phyloP scores from a whole-genome alignment of 2,329 filamentous ascomycete genomes.

The Aspergillus alliaceus region DNA sequence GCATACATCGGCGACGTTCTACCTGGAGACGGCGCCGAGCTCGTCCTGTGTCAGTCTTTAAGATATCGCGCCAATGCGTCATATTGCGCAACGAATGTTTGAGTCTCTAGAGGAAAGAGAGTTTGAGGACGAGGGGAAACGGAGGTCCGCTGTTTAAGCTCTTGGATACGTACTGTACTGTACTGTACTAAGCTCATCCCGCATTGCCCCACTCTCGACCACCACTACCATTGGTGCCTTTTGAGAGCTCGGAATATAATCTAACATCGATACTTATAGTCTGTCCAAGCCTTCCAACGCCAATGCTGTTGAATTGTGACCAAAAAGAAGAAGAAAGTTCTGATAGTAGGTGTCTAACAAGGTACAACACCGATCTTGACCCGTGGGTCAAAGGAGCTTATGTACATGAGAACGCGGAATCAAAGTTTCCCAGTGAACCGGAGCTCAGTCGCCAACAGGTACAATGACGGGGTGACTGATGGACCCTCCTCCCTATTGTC shows the following conservation, averaged over 20 bases:
- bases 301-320: not conserved
- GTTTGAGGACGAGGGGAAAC: not conserved
- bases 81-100: conserved; percentile 22
- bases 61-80: conserved; percentile 40
- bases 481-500: conserved; percentile 1
- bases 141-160: not conserved
- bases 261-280: too few relatives aligned
- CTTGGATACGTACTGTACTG: not conserved
- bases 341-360: conserved; percentile 17
- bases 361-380: conserved; percentile 25
- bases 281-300: not conserved
- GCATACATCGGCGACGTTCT: conserved; percentile 44
- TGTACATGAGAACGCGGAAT: conserved; percentile 36
- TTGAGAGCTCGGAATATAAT: too few relatives aligned
- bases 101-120: not conserved
- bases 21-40: conserved; percentile 34
- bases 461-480: conserved; percentile 9
- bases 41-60: conserved; percentile 26
- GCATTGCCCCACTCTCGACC: not conserved
- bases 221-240: not conserved
- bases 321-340: conserved; percentile 4
- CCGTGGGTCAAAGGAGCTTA: conserved; percentile 28
- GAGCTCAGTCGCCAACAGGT: conserved; percentile 13
- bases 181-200: not conserved
- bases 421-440: conserved; percentile 18